phyloP scores from a whole-genome alignment of 2,329 filamentous ascomycete genomes.

The Fusarium guadeloupense region DNA sequence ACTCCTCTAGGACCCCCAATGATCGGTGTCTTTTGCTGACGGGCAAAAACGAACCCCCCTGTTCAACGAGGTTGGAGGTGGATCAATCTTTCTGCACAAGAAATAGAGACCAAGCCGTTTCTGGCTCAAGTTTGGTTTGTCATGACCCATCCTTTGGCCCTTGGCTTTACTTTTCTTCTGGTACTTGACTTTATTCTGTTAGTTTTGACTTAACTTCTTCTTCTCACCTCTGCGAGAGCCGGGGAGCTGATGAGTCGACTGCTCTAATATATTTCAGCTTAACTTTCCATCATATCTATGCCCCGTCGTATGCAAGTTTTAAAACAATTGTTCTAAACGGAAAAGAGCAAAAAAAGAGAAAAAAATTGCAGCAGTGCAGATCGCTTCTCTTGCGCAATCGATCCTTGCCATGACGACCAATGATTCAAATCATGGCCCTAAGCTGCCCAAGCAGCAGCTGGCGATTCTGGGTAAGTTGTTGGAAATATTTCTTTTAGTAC shows the following conservation, averaged over 20 bases:
- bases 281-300: background rate
- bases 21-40: too few species aligned
- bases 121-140: slow-evolving; percentile 11
- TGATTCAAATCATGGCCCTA: slow-evolving; percentile 54
- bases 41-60: slow-evolving; percentile 2
- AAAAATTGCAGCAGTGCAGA: slow-evolving; percentile 8
- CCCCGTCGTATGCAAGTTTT: background rate
- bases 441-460: slow-evolving; percentile 80
- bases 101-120: slow-evolving; percentile 17
- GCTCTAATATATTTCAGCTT: background rate
- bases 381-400: slow-evolving; percentile 13
- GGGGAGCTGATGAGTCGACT: slow-evolving; percentile 8
- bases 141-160: slow-evolving; percentile 10
- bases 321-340: background rate
- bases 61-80: slow-evolving; percentile 13
- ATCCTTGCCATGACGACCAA: slow-evolving; percentile 38
- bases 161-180: slow-evolving; percentile 17
- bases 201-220: slow-evolving; percentile 6
- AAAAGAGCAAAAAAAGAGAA: slow-evolving; percentile 4
- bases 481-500: background rate
- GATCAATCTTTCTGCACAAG: slow-evolving; percentile 25
- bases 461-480: slow-evolving; percentile 76
- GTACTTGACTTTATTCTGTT: slow-evolving; percentile 6
- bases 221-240: slow-evolving; percentile 8
- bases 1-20: slow-evolving; percentile 12